phyloP scores from a whole-genome alignment of 208 protist species.

The Acanthamoeba healyi region DNA sequence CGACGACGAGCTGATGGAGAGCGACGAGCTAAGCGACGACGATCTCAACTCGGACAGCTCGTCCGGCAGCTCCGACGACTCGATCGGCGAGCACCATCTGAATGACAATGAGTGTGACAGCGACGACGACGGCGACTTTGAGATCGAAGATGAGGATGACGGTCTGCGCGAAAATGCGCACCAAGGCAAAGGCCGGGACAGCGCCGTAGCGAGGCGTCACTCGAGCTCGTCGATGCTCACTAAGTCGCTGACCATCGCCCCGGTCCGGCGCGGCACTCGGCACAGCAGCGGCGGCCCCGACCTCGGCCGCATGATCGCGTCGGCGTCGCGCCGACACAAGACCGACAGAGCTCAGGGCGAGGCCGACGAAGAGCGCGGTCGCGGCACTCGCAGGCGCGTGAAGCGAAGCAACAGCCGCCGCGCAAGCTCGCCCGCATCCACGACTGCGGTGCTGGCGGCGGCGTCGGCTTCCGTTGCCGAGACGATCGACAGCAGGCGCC shows the following conservation, averaged over 20 bases:
- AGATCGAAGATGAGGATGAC: neutral
- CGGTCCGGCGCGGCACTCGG: neutral
- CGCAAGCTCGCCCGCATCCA: neutral
- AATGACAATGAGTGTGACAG: neutral
- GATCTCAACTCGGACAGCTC: neutral
- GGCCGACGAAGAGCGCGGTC: neutral
- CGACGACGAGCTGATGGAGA: neutral
- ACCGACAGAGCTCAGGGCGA: neutral
- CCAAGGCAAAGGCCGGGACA: too few species aligned
- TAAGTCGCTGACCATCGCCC: neutral
- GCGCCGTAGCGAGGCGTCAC: neutral
- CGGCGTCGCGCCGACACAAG: slow-evolving; percentile 4
- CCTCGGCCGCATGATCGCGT: neutral
- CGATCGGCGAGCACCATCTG: neutral
- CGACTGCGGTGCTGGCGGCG: neutral
- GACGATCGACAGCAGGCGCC: neutral
- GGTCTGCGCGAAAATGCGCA: too few species aligned
- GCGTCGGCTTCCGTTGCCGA: neutral
- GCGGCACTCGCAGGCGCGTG: neutral
- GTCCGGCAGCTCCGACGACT: neutral
- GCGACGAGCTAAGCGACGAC: neutral
- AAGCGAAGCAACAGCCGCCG: neutral
- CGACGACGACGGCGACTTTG: neutral
- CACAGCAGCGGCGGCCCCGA: neutral
- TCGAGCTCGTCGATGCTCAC: neutral